Base-by-base conservation (phyloP, 306 rosid genomes). In the Ochetophila trinervis region DNA sequence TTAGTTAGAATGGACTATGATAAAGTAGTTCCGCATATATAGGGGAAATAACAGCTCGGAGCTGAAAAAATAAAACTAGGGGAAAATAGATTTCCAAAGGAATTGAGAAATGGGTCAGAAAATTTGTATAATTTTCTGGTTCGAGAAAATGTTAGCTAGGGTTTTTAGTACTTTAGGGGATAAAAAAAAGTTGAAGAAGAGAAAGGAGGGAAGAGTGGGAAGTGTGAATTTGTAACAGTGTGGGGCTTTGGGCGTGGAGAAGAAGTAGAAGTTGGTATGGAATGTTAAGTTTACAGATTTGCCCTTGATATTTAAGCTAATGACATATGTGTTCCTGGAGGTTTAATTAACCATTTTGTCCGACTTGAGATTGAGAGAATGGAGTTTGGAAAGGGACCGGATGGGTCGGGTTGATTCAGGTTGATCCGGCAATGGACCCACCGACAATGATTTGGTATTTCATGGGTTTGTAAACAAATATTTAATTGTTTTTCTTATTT, bases 91-190 rank as follows among this genome's bases (percentile, higher is more conserved):
- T 71, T 74, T 57, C 36, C 35, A 50, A 55, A 6, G 71, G 52
- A 76, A 21, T 57, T 45, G 44, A 54, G 13, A 65, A 60, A 22
- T 57, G 17, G 49, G 57, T 18, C 17, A 35, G 60, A 17, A 20
- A 56, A 45, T 16, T 8, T 35, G 69, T 44, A 59, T 65, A n/a
- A 19, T 60, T 49, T 66, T 11, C 20, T 3, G 14, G 23, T 48
- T 40, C 36, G 59, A 6, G 7, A 50, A 54, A 40, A 56, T 56
- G n/a, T 55, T 57, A 18, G 16, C 77, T 78, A 86, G 86, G 91
- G 84, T 71, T 80, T 72, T 67, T 71, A 35, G 30, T 62, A 57
- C 11, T 54, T 35, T 14, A 13, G 61, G 66, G 13, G 27, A 64
- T 32, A 23, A 72, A 56, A 17, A 52, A 49, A 7, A 45, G 64